phyloP scores from a whole-genome alignment of 352 stramenopile species.

The Pseudoperonospora humuli region DNA sequence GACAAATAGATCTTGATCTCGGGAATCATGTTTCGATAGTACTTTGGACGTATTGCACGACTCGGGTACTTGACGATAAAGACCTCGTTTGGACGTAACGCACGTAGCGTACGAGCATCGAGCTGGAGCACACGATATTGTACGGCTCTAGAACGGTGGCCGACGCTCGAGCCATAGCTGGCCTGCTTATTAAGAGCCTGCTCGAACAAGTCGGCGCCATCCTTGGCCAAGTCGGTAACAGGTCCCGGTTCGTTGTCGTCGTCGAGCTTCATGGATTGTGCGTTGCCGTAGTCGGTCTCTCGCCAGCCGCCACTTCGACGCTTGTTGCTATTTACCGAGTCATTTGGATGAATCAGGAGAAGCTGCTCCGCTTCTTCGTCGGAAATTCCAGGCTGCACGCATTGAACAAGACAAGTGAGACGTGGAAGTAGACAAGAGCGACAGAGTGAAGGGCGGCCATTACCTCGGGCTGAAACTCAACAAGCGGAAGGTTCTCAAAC shows the following conservation, averaged over 20 bases:
- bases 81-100: constrained; percentile 72
- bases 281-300: constrained; percentile 50
- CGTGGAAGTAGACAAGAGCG: background rate
- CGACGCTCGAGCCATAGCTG: constrained; percentile 33
- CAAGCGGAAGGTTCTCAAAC: constrained; percentile 93
- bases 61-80: constrained; percentile 82
- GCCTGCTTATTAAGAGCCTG: constrained; percentile 81
- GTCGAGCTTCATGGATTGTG: constrained; percentile 75
- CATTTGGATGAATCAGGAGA: constrained; percentile 54
- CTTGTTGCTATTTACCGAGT: constrained; percentile 13
- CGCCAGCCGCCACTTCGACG: constrained; percentile 34
- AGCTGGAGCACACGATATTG: constrained; percentile 75
- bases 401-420: background rate
- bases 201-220: constrained; percentile 64
- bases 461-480: constrained; percentile 89
- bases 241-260: constrained; percentile 41
- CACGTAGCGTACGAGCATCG: constrained; percentile 61
- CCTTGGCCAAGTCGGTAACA: constrained; percentile 21
- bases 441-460: too few species aligned
- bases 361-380: constrained; percentile 84
- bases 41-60: constrained; percentile 67
- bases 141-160: constrained; percentile 38
- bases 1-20: constrained; percentile 88
- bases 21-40: constrained; percentile 90
- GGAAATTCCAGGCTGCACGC: constrained; percentile 41